Base-by-base conservation (phyloP, 2,329 filamentous ascomycete genomes). In the Myriosclerotinia duriaeana region DNA sequence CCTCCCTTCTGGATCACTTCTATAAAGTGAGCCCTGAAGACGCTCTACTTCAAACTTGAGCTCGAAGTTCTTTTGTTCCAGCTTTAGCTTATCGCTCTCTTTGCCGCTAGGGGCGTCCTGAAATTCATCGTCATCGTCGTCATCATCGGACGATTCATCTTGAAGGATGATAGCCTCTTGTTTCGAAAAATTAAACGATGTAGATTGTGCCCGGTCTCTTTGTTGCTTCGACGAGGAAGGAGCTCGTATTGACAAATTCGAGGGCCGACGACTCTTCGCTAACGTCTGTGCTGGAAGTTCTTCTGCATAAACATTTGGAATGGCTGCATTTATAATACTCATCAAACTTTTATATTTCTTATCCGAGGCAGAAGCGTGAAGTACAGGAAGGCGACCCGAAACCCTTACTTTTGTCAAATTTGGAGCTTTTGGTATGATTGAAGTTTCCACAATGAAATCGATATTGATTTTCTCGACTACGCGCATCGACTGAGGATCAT, bases 391-490 rank as follows among this genome's bases (percentile, higher is more conserved):
- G 73, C 96, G 92, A 2, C 95, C 95, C 1, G 93, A 96, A 44
- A 99, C 87, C 68, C 92, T 90, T 72, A 97, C 89, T 74, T 95
- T 95, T 17, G 95, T 96, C 59, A 99, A 81, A 70, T 97, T 96
- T 0, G 94, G 90, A 0, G 92, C 92, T 76, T 97, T 97, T 0
- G 95, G 95, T n/a, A 99, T 82, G 72, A 99, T 99, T 9, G 93
- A 99, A 26, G 91, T 89, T 76, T 97, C 93, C n/a, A 99, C 87
- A 14, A 93, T 88, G 76, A 99, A 98, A 77, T 98, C 92, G 72
- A 99, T 91, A 72, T 97, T 99, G 80, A 99, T 99, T 71, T 92
- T 89, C 77, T 99, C 94, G 46, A 99, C 92, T 65, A 99, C 88
- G 76, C 98, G 94, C 71, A 96, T 84, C 69, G 89, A 88, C 66